Evolutionary conservation across 768 basidiomycete genomes (phyloP), one percentile per base, ranked within the genome.

Genomic region (Nidularia pulvinata): DNA sequence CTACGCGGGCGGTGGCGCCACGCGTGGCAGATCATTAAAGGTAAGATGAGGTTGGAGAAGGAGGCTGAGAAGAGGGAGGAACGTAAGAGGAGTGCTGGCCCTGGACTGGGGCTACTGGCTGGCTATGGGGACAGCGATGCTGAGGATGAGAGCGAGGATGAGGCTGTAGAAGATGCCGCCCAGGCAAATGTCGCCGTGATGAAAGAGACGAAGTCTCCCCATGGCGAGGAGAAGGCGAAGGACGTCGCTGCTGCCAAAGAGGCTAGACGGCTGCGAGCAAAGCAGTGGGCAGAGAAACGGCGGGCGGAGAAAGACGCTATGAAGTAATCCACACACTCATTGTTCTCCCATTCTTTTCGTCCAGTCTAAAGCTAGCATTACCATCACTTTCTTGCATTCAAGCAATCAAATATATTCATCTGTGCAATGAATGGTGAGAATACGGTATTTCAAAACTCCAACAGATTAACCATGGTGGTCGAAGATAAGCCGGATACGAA

Each of bases 1-100:
- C 67, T 96, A 45, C 79, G 85, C 34, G 93, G 93, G 2, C 73
- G 90, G 22, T 94, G 89, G 86, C 75, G 77, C 51, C 69, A 69
- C 2, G 73, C 78, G 4, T 96, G 93, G 93, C 69, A 69, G 33
- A 61, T 69, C 1, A 68, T 78, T 25, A 87, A 88, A 60, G 77
- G 68, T 22, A 79, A 75, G 48, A 75, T 69, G 5, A 74, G 72
- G 34, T 55, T 53, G 45, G 72, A 68, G 50, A 70, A 61, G 39
- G 59, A 48, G 33, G 58, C 56, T 42, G 61, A 68, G 46, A 55
- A 64, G 34, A 53, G 50, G 55, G 69, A 58, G 56, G 71, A 61
- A 48, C 61, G 43, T 45, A 56, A 57, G 52, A 65, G 59, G 14
- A 50, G n/a, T 34, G 55, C 50, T 6, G 74, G 73, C 13, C 66